phyloP scores from a whole-genome alignment of 768 basidiomycete genomes.

The Strobilomyces dryophilus region DNA sequence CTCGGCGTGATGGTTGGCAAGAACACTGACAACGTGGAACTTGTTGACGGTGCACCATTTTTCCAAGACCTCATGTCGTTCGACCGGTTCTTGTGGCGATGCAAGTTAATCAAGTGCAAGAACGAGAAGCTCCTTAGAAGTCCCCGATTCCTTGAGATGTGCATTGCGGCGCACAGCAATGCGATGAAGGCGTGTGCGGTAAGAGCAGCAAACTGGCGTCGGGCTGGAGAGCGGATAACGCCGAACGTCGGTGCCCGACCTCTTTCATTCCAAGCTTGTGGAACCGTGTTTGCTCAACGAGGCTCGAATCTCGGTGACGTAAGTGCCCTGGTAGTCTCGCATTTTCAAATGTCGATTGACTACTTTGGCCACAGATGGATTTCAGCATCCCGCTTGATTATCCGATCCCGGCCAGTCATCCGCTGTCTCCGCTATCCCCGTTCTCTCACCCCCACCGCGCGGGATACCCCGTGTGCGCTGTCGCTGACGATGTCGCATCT shows the following conservation, averaged over 20 bases:
- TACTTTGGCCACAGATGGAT: neutral
- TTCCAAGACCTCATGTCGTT: neutral
- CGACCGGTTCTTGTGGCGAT: neutral
- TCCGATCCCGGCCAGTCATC: neutral
- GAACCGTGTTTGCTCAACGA: neutral
- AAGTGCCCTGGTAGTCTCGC: neutral
- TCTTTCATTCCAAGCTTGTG: neutral
- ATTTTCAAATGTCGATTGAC: neutral
- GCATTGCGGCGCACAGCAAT: neutral
- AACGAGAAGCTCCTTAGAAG: neutral
- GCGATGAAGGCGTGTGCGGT: neutral
- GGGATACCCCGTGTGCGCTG: neutral
- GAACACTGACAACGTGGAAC: neutral
- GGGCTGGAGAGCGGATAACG: neutral
- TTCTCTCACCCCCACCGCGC: neutral
- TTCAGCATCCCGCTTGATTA: neutral
- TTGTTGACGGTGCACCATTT: neutral
- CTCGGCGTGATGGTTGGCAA: neutral
- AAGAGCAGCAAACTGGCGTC: neutral
- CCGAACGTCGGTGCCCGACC: neutral
- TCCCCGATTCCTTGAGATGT: neutral
- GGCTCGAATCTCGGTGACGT: neutral
- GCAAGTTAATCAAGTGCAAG: neutral
- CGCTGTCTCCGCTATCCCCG: neutral
- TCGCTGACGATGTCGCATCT: neutral